Evolutionary conservation across 2,329 filamentous ascomycete genomes (phyloP).

Genomic region (Penicillium rolfsii): DNA sequence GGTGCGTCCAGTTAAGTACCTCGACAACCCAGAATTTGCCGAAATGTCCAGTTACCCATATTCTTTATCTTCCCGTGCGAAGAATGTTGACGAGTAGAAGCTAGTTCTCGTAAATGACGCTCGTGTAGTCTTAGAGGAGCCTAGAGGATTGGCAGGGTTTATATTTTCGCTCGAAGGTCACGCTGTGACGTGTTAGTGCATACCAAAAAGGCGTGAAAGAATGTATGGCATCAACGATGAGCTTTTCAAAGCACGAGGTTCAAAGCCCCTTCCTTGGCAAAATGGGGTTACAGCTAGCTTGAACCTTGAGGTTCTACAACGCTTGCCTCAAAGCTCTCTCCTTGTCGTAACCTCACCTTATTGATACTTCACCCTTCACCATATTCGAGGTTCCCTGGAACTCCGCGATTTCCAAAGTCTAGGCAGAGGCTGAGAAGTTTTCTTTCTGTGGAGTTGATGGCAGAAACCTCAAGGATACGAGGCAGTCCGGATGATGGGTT

Average conservation of each 20-base stretch:
- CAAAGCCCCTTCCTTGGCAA: slow-evolving; percentile 13
- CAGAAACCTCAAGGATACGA: slow-evolving; percentile 12
- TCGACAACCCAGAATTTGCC: neutral
- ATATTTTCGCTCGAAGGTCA: neutral
- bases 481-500: slow-evolving; percentile 18
- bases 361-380: neutral
- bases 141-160: neutral
- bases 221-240: slow-evolving; percentile 2
- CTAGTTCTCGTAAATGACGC: neutral
- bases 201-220: slow-evolving; percentile 10
- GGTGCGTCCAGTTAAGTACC: neutral
- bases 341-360: neutral
- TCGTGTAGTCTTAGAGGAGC: neutral
- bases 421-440: neutral
- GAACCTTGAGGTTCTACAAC: slow-evolving; percentile 7
- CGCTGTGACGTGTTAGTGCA: slow-evolving; percentile 8
- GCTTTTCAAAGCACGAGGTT: neutral
- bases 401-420: slow-evolving; percentile 6
- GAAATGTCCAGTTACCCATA: neutral
- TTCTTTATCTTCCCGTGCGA: neutral
- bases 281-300: slow-evolving; percentile 10
- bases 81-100: too few relatives aligned
- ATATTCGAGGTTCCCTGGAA: slow-evolving; percentile 8
- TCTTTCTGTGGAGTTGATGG: slow-evolving; percentile 14
- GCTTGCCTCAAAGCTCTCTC: neutral